Evolutionary conservation across 352 stramenopile species (phyloP).

Genomic region (Phytophthora foliorum): DNA sequence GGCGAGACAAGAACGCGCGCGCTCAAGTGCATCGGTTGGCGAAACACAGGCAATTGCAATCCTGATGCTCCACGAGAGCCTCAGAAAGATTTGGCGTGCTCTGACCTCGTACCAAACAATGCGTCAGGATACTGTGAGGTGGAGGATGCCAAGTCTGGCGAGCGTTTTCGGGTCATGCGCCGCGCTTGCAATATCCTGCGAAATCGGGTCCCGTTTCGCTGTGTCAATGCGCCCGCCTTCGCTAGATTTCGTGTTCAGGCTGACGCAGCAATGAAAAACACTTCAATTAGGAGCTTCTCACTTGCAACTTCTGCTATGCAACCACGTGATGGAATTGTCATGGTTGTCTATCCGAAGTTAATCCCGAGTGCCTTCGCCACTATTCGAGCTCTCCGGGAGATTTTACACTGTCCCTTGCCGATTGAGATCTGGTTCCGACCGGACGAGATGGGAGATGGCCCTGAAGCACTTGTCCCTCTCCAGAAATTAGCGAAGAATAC

Average conservation of each 20-base stretch:
- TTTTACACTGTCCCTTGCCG: conserved; percentile 47
- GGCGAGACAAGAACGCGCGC: conserved; percentile 14
- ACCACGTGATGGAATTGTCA: conserved; percentile 50
- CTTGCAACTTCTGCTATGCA: background rate
- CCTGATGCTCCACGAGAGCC: conserved; percentile 26
- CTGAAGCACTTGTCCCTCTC: conserved; percentile 21
- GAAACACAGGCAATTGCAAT: conserved; percentile 19
- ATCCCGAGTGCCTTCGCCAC: conserved; percentile 41
- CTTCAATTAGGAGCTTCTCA: background rate
- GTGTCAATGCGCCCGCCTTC: conserved; percentile 51
- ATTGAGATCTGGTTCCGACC: conserved; percentile 71
- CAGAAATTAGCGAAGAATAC: conserved; percentile 26
- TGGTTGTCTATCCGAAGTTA: conserved; percentile 65
- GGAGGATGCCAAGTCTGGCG: conserved; percentile 28
- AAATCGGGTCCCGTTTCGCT: conserved; percentile 45
- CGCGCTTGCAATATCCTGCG: conserved; percentile 37
- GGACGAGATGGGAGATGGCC: conserved; percentile 37
- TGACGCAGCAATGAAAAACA: conserved; percentile 10
- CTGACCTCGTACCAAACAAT: conserved; percentile 30
- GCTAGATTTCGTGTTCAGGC: conserved; percentile 41
- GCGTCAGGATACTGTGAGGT: conserved; percentile 38
- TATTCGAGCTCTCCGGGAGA: conserved; percentile 36
- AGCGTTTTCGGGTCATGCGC: conserved; percentile 46
- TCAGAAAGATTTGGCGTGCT: conserved; percentile 23
- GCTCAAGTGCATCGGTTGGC: conserved; percentile 33